Base-by-base conservation (phyloP, 2,329 filamentous ascomycete species). In the Microdochium nivale region DNA sequence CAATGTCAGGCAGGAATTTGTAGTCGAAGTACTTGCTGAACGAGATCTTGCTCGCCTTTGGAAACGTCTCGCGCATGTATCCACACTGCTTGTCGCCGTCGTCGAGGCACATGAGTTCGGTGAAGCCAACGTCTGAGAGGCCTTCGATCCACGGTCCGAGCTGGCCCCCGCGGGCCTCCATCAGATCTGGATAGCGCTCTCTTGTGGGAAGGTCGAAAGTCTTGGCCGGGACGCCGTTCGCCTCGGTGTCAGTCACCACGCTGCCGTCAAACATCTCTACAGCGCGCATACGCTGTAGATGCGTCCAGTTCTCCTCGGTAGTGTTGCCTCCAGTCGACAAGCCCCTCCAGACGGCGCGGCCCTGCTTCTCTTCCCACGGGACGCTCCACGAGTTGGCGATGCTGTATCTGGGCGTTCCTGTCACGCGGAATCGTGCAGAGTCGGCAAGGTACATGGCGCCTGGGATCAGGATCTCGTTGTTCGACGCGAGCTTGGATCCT, bases 1-100 rank as follows among this genome's bases (percentile, higher is more conserved):
- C 87, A 46, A 86, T 76, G 60, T 90, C 86, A 0, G 83, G 78
- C 1, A 89, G 72, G 59, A 80, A 87, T 62, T 88, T 89, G 68
- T 75, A 68, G n/a, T 59, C 54, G 59, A 78, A 80, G 57, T 80
- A 75, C 48, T 74, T 61, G 51, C 66, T 67, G 68, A 80, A 77
- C 44, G 69, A 64, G 48, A 71, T 62, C 27, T 60, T 53, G 0
- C 65, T 53, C 3, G 66, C 59, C 7, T 62, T 52, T 23, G 57
- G 52, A 56, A 71, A 70, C 56, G 70, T 65, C 8, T 68, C 65
- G 9, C 61, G 53, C 25, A 74, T 55, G 53, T 73, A 74, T 30
- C 61, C 61, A 61, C 74, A 78, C 21, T 65, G 61, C 33, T 60
- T 56, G 19, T 52, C 47, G 21, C 49, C 51, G 10, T 9, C 35